Evolutionary conservation across 2,329 filamentous ascomycete species (phyloP), one percentile per base, ranked within the genome.

Genomic region (Xylaria digitata): DNA sequence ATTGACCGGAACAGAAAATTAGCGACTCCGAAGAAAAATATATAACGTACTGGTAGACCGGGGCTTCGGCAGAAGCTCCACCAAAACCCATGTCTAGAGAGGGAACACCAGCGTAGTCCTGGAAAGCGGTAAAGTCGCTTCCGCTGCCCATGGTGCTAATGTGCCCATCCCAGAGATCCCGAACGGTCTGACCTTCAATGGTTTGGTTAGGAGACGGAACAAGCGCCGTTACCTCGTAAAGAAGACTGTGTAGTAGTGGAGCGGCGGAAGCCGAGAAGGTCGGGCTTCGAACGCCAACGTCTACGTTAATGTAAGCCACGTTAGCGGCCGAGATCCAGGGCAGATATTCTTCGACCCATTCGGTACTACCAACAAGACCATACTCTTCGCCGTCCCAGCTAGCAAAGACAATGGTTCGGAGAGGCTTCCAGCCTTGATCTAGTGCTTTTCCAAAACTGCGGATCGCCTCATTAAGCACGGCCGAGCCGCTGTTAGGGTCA

Each of bases 341-440:
- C 0, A 96, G 80, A 73, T 92, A 93, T 71, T 97, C 93, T 76
- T 97, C 94, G 0, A 97, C 93, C 93, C 94, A 97, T 76, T 97
- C 94, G 0, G 94, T 97, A 60, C 90, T 93, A 4, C 94, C 94
- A 15, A 97, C 79, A 5, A 97, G 85, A 0, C 92, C 93, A 71
- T 97, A 97, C 78, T 97, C 94, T 79, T 93, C 91, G 37, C 90
- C 90, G 69, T 93, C 91, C 91, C 90, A 93, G 77, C 87, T 90
- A 23, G 92, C 94, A 75, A 97, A 95, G 46, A 97, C 92, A 63
- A 98, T 93, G 0, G 95, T 98, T 23, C 95, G 90, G 21, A 94
- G 84, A 0, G 96, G 92, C 78, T 90, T 93, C 92, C 92, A 96
- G 15, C 92, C 93, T 23, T 83, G 84, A 19, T 87, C 83, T 1